Evolutionary conservation across 2,329 filamentous ascomycete genomes (phyloP), one percentile per base, ranked within the genome.

Genomic region (Aspergillus amoenus): DNA sequence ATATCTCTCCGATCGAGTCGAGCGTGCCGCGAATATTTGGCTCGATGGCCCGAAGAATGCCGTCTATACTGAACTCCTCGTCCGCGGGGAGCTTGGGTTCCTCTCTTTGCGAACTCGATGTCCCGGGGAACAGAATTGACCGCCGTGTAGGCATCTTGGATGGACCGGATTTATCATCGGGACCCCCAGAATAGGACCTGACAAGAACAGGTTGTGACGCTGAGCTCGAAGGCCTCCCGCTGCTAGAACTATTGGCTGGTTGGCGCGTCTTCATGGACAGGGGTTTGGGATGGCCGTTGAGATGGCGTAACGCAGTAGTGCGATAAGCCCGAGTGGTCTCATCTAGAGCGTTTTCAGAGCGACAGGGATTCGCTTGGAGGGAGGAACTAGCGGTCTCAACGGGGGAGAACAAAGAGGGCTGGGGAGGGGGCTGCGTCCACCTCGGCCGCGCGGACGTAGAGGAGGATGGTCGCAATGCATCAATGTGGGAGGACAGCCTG

Each of bases 1-100:
- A 85, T 58, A 87, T 86, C 64, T 86, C 83, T 22, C 84, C 83
- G 62, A 87, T 87, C 15, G 82, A 82, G 65, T 86, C 82, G 52
- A 87, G 78, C 9, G 84, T 84, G 13, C 73, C 73, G 60, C 81
- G 75, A 46, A 87, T 83, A 62, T 86, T 83, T 12, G 82, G 79
- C 55, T 85, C 82, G 55, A 85, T 81, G 27, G 82, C 81, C 22
- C 77, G 76, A 13, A 85, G 72, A 57, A 85, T 84, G 27, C 78
- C 78, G 30, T 80, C 80, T 62, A 85, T 84, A 49, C 80, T 80
- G 66, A 84, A 85, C 53, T 81, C 80, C 21, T 81, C 75, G 17
- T 79, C 72, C 3, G 79, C 73, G 8, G 82, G 82, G 9, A 79
- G 64, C 41, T 70, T 66, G 2, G 70, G 65, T 11, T 64, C 64